Percentiles rank a stretch among this genome's conserved stretches.
Conservation (phyloP, 2,329 filamentous ascomycete species). For the Paraconiothyrium sp. region DNA sequence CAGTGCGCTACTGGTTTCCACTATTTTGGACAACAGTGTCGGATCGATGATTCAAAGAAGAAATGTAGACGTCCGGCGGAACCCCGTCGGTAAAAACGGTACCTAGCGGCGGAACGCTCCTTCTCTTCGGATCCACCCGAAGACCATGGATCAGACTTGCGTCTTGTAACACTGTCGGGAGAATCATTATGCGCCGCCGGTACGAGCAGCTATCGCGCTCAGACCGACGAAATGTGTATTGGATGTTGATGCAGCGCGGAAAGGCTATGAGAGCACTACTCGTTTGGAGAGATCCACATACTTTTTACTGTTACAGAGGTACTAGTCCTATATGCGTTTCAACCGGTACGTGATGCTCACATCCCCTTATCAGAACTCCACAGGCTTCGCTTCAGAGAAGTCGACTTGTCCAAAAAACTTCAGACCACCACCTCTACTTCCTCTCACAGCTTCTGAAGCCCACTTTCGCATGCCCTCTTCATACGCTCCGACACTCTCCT, state of each 20-base stretch:
- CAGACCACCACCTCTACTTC: neutral
- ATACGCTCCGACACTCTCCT: neutral
- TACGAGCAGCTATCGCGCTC: neutral
- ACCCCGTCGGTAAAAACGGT: neutral
- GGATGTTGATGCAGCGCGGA: no score
- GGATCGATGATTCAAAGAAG: constrained; percentile 1
- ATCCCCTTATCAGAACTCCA: neutral
- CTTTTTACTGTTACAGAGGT: no score
- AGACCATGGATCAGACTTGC: neutral
- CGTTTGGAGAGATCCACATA: no score
- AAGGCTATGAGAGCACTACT: no score
- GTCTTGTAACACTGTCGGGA: neutral
- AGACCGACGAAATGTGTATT: neutral
- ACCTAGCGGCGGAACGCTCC: neutral
- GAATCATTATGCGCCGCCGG: neutral
- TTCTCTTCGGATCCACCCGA: neutral
- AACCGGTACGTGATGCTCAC: no score
- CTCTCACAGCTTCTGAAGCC: neutral
- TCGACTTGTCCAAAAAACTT: neutral
- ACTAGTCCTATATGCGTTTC: no score
- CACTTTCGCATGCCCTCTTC: neutral
- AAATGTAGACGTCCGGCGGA: no score
- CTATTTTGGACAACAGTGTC: constrained; percentile 50
- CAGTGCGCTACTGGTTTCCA: constrained; percentile 23
- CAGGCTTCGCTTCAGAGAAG: neutral